Evolutionary conservation across 352 stramenopile species (phyloP).

Genomic region (Globisporangium orthogonon): DNA sequence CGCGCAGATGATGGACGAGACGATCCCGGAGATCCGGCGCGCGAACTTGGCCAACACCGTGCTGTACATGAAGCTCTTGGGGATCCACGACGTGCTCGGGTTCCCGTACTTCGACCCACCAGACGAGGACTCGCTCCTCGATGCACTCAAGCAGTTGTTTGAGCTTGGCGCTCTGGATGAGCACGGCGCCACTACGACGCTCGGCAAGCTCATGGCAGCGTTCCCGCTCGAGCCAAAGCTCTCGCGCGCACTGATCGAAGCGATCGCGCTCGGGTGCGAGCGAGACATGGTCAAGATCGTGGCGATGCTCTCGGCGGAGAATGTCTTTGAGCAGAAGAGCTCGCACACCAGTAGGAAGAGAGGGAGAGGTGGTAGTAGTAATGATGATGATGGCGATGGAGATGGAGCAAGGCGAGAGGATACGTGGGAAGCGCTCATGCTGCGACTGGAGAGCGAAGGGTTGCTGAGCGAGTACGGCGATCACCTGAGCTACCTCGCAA

Average conservation of each 20-base stretch:
- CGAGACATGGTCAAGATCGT: slow-evolving; percentile 65
- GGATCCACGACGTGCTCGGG: slow-evolving; percentile 60
- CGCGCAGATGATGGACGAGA: slow-evolving; percentile 94
- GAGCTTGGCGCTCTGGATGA: slow-evolving; percentile 55
- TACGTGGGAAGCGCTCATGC: slow-evolving; percentile 33
- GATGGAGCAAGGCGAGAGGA: slow-evolving; percentile 8
- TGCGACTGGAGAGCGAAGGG: slow-evolving; percentile 28
- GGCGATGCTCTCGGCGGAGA: slow-evolving; percentile 83
- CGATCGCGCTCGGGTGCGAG: slow-evolving; percentile 44
- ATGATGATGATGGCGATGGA: slow-evolving; percentile 12
- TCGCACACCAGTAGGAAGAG: slow-evolving; percentile 1
- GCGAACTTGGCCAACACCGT: slow-evolving; percentile 93
- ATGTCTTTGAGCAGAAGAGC: slow-evolving; percentile 45
- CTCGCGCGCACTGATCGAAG: slow-evolving; percentile 56
- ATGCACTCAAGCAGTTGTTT: slow-evolving; percentile 74
- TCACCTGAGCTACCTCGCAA: slow-evolving; percentile 40
- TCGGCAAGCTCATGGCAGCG: slow-evolving; percentile 74
- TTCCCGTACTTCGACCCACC: slow-evolving; percentile 72
- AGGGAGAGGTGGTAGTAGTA: slow-evolving; percentile 8
- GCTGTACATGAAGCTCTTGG: slow-evolving; percentile 82
- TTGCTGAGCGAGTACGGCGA: slow-evolving; percentile 52
- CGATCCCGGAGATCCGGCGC: slow-evolving; percentile 97
- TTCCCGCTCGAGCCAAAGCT: slow-evolving; percentile 82
- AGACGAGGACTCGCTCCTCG: slow-evolving; percentile 56
- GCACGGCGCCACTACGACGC: slow-evolving; percentile 38